Evolutionary conservation across 169 alveolate genomes (phyloP).

Genomic region (Perkinsus marinus): DNA sequence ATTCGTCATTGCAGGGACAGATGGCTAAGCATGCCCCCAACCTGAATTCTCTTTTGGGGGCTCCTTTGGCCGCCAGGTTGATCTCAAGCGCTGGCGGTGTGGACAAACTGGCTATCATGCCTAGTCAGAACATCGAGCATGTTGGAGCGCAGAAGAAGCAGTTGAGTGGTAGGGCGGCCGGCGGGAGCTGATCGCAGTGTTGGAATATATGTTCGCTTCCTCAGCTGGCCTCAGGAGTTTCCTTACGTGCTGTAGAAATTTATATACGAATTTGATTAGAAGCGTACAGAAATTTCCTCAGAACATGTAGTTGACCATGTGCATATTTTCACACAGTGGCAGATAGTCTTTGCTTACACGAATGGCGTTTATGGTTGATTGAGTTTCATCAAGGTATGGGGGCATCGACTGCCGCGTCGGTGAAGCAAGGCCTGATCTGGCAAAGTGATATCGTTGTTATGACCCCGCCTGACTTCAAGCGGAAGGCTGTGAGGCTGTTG

Average conservation of each 20-base stretch:
- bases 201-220: constrained; percentile 10
- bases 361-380: no score
- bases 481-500: constrained; percentile 55
- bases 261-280: no score
- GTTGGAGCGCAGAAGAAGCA: constrained; percentile 44
- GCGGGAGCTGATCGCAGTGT: constrained; percentile 7
- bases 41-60: constrained; percentile 81
- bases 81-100: constrained; percentile 85
- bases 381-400: constrained; percentile 9
- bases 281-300: no score
- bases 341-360: no score
- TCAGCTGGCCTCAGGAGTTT: no score
- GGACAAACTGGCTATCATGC: constrained; percentile 72
- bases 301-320: no score
- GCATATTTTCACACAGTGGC: no score
- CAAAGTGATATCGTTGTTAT: constrained; percentile 53
- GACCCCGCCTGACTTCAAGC: constrained; percentile 38
- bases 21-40: constrained; percentile 89
- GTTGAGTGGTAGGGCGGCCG: constrained; percentile 28
- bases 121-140: constrained; percentile 62
- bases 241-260: no score
- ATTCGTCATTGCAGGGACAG: constrained; percentile 57
- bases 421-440: constrained; percentile 35
- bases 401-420: neutral
- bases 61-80: constrained; percentile 84